Evolutionary conservation across 2,329 filamentous ascomycete species (phyloP).

Genomic region (Talaromyces funiculosus): DNA sequence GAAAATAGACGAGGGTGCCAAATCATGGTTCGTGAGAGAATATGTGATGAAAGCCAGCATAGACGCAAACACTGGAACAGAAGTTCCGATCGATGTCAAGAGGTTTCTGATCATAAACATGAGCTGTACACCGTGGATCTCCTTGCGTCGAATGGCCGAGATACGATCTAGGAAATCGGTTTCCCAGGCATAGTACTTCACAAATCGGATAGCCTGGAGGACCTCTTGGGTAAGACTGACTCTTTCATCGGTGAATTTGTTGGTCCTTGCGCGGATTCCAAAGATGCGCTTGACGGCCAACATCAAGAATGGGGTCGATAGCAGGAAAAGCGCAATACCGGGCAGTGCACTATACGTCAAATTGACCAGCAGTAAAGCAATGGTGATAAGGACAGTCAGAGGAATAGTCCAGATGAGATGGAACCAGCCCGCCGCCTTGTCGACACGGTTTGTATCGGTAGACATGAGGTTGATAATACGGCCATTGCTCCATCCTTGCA

Average conservation of each 20-base stretch:
- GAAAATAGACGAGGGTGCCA: conserved; percentile 73
- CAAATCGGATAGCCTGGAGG: conserved; percentile 78
- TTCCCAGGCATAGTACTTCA: conserved; percentile 96
- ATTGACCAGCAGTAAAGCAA: conserved; percentile 74
- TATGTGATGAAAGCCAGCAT: conserved; percentile 86
- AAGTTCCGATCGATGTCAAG: conserved; percentile 73
- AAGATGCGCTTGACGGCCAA: conserved; percentile 72
- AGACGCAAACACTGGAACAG: conserved; percentile 82
- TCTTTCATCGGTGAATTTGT: conserved; percentile 85
- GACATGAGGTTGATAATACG: conserved; percentile 88
- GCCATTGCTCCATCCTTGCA: conserved; percentile 80
- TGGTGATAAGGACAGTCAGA: conserved; percentile 66
- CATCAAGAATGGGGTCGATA: conserved; percentile 70
- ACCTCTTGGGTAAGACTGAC: conserved; percentile 89
- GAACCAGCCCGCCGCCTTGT: conserved; percentile 78
- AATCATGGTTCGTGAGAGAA: conserved; percentile 53
- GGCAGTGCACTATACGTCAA: conserved; percentile 79
- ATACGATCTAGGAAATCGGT: conserved; percentile 72
- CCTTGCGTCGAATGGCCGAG: conserved; percentile 62
- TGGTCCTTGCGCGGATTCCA: conserved; percentile 67
- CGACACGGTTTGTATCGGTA: conserved; percentile 83
- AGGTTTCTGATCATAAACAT: conserved; percentile 73
- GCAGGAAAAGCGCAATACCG: conserved; percentile 73
- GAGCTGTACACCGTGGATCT: conserved; percentile 74
- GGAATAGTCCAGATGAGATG: conserved; percentile 85